Percentiles rank a stretch among this genome's conserved stretches.
Conservation (phyloP, 345 rosid species). For the Passiflora organensis region DNA sequence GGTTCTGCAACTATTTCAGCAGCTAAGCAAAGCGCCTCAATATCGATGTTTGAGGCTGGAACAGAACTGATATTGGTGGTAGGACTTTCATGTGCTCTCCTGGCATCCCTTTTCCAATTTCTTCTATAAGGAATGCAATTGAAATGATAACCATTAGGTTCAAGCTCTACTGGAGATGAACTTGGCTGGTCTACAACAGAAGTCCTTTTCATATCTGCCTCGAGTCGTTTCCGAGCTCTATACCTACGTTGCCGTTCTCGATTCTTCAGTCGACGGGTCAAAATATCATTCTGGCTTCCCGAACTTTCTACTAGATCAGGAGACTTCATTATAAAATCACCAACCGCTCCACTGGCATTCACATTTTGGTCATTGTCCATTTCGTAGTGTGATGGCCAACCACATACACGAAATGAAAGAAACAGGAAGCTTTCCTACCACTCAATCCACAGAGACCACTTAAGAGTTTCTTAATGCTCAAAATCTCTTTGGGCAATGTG, state of each 20-base stretch:
- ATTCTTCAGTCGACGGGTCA: constrained; percentile 63
- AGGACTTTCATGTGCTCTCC: constrained; percentile 36
- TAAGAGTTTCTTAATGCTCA: too few relatives aligned
- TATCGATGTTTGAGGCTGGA: constrained; percentile 8
- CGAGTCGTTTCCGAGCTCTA: constrained; percentile 62
- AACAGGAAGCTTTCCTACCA: not conserved
- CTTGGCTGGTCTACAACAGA: constrained; percentile 14
- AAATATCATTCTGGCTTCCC: constrained; percentile 26
- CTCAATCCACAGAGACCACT: too few relatives aligned
- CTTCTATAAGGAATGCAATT: constrained; percentile 36
- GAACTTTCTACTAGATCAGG: constrained; percentile 22
- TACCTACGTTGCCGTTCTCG: constrained; percentile 77
- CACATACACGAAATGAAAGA: not conserved
- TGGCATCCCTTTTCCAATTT: constrained; percentile 77
- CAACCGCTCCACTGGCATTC: constrained; percentile 18
- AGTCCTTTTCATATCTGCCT: constrained; percentile 35
- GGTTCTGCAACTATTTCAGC: constrained; percentile 11
- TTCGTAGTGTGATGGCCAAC: not conserved
- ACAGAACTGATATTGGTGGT: constrained; percentile 16
- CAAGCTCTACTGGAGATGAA: constrained; percentile 19
- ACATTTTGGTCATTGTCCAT: constrained; percentile 40
- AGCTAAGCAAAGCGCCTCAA: constrained; percentile 8
- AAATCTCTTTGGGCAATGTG: too few relatives aligned
- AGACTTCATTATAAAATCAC: constrained; percentile 21
- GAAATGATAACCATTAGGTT: constrained; percentile 25